Evolutionary conservation across 1,284 basidiomycete species (phyloP), one percentile per base, ranked within the genome.

Genomic region (Phellopilus nigrolimitatus): DNA sequence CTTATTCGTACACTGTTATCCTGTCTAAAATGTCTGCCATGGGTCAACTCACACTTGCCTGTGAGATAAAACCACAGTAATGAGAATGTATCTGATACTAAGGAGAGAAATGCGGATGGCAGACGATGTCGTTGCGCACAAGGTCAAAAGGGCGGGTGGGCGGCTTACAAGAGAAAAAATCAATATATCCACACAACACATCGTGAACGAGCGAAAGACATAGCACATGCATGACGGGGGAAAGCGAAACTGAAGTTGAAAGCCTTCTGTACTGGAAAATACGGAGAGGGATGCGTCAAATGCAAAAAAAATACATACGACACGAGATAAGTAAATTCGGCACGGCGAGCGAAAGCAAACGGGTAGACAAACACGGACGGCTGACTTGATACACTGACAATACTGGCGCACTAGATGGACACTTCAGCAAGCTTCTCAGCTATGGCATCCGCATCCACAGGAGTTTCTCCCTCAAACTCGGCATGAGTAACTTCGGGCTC

Each of bases 401-500:
- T 27, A 49, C 13, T 50, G 13, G 33, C 38, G 5, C 42, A 54
- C 65, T 64, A 67, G 44, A 71, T 65, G 49, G 65, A 64, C 50
- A 72, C 68, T 57, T 76, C 74, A 21, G 64, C 69, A 34, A 68
- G 61, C 56, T 74, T 69, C 48, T 73, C 71, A 34, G 69, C 59
- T 37, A 67, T 62, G 13, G 25, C 25, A 36, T 64, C 67, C 7
- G 62, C 54, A 27, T 61, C 63, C 15, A 67, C 61, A 22, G 54
- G 19, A n/a, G 44, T 63, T 39, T 71, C 67, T 43, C 68, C 66
- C 39, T 61, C 63, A 39, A 54, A 36, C 28, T 58, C 59, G 27
- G 58, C 60, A 33, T 27, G 36, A 24, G 40, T 47, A 15, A 38
- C 53, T 28, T 59, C 62, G 51, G 63, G 60, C 56, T 58, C 62